These are phyloP conservation scores for Tricholoma furcatifolium DNA, from an alignment of 768 basidiomycete genomes.

Conservation along the genomic window DNA sequence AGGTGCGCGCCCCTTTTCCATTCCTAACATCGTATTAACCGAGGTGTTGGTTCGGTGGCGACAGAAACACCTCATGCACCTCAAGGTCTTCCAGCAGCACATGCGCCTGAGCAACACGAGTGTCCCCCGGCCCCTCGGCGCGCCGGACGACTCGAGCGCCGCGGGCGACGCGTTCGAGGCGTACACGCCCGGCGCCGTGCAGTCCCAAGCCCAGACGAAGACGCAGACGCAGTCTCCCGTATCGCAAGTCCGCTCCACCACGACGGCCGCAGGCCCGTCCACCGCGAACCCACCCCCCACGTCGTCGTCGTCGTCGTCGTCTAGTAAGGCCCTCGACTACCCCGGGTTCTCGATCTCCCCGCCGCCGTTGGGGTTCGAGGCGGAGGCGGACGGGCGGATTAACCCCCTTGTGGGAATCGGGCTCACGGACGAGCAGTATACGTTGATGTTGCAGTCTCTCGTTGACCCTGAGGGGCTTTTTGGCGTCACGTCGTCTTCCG, in stretches of 20 bases:
- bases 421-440: slow-evolving; percentile 86
- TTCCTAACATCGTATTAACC: not conserved
- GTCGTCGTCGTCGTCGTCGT: slow-evolving; percentile 7
- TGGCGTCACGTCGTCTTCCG: slow-evolving; percentile 21
- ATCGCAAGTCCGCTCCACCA: not conserved
- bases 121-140: slow-evolving; percentile 64
- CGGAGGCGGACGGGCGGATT: slow-evolving; percentile 56
- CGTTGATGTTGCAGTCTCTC: slow-evolving; percentile 70
- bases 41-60: not conserved
- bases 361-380: slow-evolving; percentile 20
- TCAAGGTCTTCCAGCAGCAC: slow-evolving; percentile 83
- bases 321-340: slow-evolving; percentile 3
- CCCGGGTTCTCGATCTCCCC: not conserved
- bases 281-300: slow-evolving; percentile 8
- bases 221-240: slow-evolving; percentile 16
- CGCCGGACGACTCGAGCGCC: slow-evolving; percentile 57
- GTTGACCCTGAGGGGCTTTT: slow-evolving; percentile 61
- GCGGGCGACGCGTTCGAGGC: slow-evolving; percentile 42
- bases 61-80: slow-evolving; percentile 85
- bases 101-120: slow-evolving; percentile 31
- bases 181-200: slow-evolving; percentile 29
- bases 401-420: slow-evolving; percentile 90
- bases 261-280: slow-evolving; percentile 6
- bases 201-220: slow-evolving; percentile 23
- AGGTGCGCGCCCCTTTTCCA: slow-evolving; percentile 44